Evolutionary conservation across 2,329 filamentous ascomycete genomes (phyloP), one percentile per base, ranked within the genome.

Genomic region (Penicillium sp.): DNA sequence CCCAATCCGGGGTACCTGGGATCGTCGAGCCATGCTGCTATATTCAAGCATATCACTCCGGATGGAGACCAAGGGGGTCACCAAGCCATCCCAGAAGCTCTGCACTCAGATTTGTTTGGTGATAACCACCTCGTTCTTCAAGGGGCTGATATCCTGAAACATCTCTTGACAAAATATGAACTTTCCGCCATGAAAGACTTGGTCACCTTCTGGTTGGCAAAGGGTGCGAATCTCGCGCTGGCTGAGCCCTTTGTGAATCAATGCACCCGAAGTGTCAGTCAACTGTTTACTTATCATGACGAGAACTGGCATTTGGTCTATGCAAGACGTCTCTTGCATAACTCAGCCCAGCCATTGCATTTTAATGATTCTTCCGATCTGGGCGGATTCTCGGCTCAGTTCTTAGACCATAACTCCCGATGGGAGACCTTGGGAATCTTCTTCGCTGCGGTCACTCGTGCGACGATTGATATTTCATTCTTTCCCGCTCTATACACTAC

Each of bases 341-440:
- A 65, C 34, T 64, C 62, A 5, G 62, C 59, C 27, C 56, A 54
- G 10, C 59, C 57, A 11, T 38, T 65, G 22, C 53, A 57, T 1
- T 58, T 64, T 18, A 40, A 57, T 16, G 53, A 44, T 10, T 42
- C 48, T 3, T 57, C 61, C 10, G 55, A 59, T 36, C 43, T 67
- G 1, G 44, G 43, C 7, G 27, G 38, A 21, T 67, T 65, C 40
- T 61, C 60, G 6, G 54, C 58, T 13, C 64, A 67, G n/a, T 66
- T 67, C 6, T 22, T 66, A 7, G 43, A 60, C 22, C 59, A 67
- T 16, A 67, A 71, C 51, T 56, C 66, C 11, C 66, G 74, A 11
- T 76, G 73, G 73, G 74, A 76, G 38, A 71, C 71, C 0, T 29
- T 77, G 4, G 74, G 72, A 0, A 62, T 77, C 3, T 75, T 76